Percentiles rank a stretch among this genome's conserved stretches.
Evolutionary conservation across 768 basidiomycete species (phyloP).

Genomic region (Hygrophorus russula): DNA sequence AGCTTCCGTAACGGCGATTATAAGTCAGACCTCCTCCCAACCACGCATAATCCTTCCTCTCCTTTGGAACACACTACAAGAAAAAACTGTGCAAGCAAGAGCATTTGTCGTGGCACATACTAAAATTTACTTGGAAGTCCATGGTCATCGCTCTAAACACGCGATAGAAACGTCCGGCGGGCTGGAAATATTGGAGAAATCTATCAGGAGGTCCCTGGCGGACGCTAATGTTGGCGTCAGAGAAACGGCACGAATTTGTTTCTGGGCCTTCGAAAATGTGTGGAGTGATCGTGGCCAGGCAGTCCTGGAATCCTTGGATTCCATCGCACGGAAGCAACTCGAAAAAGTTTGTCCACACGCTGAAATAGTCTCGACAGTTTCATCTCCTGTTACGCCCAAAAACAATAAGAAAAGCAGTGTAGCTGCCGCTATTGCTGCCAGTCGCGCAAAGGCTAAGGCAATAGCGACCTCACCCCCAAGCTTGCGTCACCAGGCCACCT

Average conservation of each 20-base stretch:
- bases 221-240: conserved; percentile 77
- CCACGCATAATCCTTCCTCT: conserved; percentile 61
- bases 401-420: conserved; percentile 68
- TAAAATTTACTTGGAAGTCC: conserved; percentile 62
- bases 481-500: conserved; percentile 74
- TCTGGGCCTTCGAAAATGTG: conserved; percentile 69
- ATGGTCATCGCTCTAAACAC: conserved; percentile 51
- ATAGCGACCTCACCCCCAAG: conserved; percentile 76
- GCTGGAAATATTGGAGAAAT: conserved; percentile 63
- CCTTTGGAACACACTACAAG: conserved; percentile 57
- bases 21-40: conserved; percentile 58
- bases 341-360: conserved; percentile 76
- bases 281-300: conserved; percentile 63
- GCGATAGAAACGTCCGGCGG: conserved; percentile 61
- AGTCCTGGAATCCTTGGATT: conserved; percentile 61
- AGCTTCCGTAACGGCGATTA: conserved; percentile 50
- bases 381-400: conserved; percentile 42
- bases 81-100: conserved; percentile 74
- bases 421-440: conserved; percentile 82
- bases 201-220: conserved; percentile 56
- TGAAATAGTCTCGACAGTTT: conserved; percentile 23
- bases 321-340: conserved; percentile 63
- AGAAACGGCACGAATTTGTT: conserved; percentile 59
- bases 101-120: conserved; percentile 58
- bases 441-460: conserved; percentile 76